These are phyloP conservation scores for Coemansia sp. DNA, from an alignment of 192 early-diverging fungal genomes.

Conservation along the genomic window DNA sequence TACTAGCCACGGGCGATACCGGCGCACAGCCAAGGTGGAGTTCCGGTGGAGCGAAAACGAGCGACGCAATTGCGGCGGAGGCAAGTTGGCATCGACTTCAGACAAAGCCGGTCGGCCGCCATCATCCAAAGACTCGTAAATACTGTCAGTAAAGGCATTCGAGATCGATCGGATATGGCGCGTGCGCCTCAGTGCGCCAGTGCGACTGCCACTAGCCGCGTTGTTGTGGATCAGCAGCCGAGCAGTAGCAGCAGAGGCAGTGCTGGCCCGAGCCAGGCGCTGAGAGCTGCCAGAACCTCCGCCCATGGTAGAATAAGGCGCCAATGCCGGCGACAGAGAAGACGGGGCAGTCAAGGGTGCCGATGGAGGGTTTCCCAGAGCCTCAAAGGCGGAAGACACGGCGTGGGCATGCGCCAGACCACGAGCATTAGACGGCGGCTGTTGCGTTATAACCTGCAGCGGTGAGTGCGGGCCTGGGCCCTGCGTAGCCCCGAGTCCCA, in stretches of 20 bases:
- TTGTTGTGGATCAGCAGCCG: background rate
- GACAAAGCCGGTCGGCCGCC: background rate
- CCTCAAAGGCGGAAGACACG: constrained; percentile 47
- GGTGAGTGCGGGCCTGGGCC: constrained; percentile 21
- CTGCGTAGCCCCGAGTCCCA: constrained; percentile 3
- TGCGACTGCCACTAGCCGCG: background rate
- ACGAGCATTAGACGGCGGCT: constrained; percentile 20
- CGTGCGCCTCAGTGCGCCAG: constrained; percentile 20
- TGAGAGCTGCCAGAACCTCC: background rate
- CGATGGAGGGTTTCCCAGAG: constrained; percentile 17
- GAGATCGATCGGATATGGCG: constrained; percentile 22
- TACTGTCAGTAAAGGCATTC: constrained; percentile 8
- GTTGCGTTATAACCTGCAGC: background rate
- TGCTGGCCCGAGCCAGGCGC: constrained; percentile 1
- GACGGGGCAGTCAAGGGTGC: background rate
- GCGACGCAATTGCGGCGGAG: constrained; percentile 16
- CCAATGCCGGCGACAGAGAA: constrained; percentile 32
- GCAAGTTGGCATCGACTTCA: constrained; percentile 6
- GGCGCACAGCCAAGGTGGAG: constrained; percentile 1
- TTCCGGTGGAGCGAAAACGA: constrained; percentile 25
- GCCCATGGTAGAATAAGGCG: constrained; percentile 4
- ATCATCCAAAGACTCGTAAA: background rate
- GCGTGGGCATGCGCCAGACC: constrained; percentile 41
- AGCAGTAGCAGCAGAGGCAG: background rate
- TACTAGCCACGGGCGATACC: constrained; percentile 49